Conservation (phyloP, 306 rosid genomes). For the Castanea sativa region DNA sequence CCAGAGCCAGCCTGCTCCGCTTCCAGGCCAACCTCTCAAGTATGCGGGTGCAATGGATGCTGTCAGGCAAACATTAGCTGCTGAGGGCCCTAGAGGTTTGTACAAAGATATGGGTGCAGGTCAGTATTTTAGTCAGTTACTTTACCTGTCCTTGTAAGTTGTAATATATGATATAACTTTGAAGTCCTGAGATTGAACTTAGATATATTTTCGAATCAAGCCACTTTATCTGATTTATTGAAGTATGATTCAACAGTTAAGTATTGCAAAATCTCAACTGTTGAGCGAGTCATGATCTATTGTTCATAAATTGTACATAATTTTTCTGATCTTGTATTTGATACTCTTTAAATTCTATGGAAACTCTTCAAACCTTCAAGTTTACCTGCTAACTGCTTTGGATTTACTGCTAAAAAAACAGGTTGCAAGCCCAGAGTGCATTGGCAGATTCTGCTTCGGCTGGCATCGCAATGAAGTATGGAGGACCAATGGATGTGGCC, state of each 20-base stretch:
- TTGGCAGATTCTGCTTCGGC: constrained; percentile 56
- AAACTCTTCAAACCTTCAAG: background rate
- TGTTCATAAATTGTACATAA: too few species aligned
- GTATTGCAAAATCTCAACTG: too few species aligned
- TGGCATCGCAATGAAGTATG: constrained; percentile 62
- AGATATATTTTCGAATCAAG: background rate
- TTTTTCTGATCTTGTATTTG: too few species aligned
- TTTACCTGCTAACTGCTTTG: background rate
- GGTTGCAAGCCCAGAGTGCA: constrained; percentile 95
- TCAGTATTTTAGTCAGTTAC: constrained; percentile 15
- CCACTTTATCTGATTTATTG: too few species aligned
- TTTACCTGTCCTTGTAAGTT: background rate
- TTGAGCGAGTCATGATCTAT: too few species aligned
- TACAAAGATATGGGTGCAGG: constrained; percentile 99
- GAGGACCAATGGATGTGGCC: constrained; percentile 96
- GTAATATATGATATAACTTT: background rate
- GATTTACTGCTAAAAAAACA: constrained; percentile 24
- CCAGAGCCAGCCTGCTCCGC: constrained; percentile 93
- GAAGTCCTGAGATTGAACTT: background rate
- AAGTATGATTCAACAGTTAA: too few species aligned
- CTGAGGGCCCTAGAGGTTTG: constrained; percentile 89
- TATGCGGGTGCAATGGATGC: constrained; percentile 92
- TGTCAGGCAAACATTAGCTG: constrained; percentile 84
- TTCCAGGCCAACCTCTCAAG: constrained; percentile 76
- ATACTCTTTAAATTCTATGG: background rate